Evolutionary conservation across 176 grass and related monocot species (phyloP).

Genomic region (Aegilops umbellulata): DNA sequence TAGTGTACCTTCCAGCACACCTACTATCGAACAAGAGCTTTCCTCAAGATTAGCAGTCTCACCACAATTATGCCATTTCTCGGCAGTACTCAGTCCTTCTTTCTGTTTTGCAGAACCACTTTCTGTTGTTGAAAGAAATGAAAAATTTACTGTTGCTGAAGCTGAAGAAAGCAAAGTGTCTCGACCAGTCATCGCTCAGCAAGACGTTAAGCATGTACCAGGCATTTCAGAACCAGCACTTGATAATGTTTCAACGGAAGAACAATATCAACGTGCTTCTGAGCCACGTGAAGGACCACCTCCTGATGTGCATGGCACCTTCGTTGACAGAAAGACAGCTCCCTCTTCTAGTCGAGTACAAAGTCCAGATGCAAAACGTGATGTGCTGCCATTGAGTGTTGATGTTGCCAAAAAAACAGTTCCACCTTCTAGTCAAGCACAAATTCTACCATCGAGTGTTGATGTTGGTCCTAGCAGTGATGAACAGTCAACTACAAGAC

Average conservation of each 20-base stretch:
- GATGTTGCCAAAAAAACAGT: not conserved
- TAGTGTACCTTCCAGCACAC: not conserved
- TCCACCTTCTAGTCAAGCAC: not conserved
- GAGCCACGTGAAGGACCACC: not conserved
- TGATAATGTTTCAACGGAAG: not conserved
- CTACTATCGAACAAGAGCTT: not conserved
- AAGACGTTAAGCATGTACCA: not conserved
- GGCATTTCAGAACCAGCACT: not conserved
- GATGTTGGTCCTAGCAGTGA: not conserved
- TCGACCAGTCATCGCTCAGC: not conserved
- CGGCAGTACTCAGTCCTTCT: not conserved
- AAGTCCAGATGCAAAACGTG: not conserved
- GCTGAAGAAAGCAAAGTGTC: no score
- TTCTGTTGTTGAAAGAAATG: not conserved
- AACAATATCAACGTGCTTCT: not conserved
- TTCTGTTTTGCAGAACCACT: not conserved
- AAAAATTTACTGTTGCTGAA: not conserved
- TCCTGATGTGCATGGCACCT: not conserved
- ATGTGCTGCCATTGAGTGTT: not conserved
- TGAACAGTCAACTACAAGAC: not conserved
- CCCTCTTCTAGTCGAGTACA: not conserved
- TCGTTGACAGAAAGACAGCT: not conserved
- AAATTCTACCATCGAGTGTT: not conserved
- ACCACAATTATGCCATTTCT: not conserved
- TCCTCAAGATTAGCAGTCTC: not conserved